Conservation (phyloP, 176 grass and related monocot species). For the Carex pumila region DNA sequence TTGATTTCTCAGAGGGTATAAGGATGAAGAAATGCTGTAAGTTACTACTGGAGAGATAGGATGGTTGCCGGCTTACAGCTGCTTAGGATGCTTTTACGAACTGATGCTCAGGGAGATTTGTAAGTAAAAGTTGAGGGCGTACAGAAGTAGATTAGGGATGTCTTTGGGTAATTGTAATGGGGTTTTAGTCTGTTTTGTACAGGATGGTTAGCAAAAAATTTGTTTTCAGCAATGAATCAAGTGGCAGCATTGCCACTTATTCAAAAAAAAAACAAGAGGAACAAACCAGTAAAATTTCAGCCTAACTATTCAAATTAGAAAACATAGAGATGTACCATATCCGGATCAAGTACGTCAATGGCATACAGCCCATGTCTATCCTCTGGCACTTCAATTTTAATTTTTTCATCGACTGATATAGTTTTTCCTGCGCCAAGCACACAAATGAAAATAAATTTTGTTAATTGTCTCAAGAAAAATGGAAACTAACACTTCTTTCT, state of each 20-base stretch:
- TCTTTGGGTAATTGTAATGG: too few species aligned
- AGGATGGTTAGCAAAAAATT: too few species aligned
- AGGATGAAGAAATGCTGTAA: too few species aligned
- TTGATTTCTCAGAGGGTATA: too few species aligned
- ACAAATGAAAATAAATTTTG: not conserved
- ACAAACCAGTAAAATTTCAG: not conserved
- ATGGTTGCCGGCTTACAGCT: too few species aligned
- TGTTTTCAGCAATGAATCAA: too few species aligned
- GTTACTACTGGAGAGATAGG: too few species aligned
- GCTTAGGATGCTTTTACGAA: too few species aligned
- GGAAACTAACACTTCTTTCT: not conserved
- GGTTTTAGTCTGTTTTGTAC: too few species aligned
- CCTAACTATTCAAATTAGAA: not conserved
- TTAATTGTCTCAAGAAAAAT: not conserved
- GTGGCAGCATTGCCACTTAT: not conserved
- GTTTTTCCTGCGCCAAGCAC: conserved; percentile 59
- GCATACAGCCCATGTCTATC: conserved; percentile 88
- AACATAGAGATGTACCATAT: conserved; percentile 46
- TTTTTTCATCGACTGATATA: conserved; percentile 69
- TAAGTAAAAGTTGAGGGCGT: too few species aligned
- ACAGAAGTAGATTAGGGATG: too few species aligned
- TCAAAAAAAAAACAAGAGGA: not conserved
- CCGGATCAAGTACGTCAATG: conserved; percentile 78
- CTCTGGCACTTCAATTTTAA: conserved; percentile 63
- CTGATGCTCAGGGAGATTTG: too few species aligned